Percentiles rank a stretch among this genome's conserved stretches.
Evolutionary conservation across 768 basidiomycete species (phyloP).

Genomic region (Trametes maxima): DNA sequence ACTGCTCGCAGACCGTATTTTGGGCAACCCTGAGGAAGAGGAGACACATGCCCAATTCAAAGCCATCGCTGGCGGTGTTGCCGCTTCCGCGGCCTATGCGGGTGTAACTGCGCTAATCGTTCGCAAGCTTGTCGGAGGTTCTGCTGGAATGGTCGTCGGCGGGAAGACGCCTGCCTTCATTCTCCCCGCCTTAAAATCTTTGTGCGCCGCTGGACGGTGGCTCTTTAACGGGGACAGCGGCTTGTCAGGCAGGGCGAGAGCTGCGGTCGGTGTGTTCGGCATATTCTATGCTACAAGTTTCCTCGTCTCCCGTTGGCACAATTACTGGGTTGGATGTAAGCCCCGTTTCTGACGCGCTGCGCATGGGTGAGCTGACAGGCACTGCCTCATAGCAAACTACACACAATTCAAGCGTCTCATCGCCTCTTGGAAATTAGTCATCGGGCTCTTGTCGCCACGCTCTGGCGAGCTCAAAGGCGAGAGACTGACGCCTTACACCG

Average conservation of each 20-base stretch:
- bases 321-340: conserved; percentile 42
- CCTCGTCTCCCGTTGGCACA: conserved; percentile 50
- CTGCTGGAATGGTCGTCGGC: neutral
- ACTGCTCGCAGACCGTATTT: conserved; percentile 65
- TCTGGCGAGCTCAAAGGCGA: conserved; percentile 10
- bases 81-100: conserved; percentile 19
- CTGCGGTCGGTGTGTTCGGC: conserved; percentile 19
- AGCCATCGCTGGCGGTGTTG: conserved; percentile 67
- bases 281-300: conserved; percentile 33
- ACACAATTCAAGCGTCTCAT: conserved; percentile 37
- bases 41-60: conserved; percentile 97
- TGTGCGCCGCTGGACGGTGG: conserved; percentile 9
- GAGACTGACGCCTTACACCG: conserved; percentile 14
- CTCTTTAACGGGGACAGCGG: conserved; percentile 1
- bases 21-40: conserved; percentile 67
- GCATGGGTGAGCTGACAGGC: neutral
- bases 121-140: neutral
- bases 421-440: conserved; percentile 42
- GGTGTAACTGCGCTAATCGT: conserved; percentile 14
- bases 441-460: conserved; percentile 37
- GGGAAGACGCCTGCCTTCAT: neutral
- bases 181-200: neutral
- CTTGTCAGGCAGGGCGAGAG: conserved; percentile 6
- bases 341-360: neutral
- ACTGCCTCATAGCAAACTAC: conserved; percentile 29